Evolutionary conservation across 495 filamentous ascomycete species (phyloP).

Genomic region (Talaromyces ruber): DNA sequence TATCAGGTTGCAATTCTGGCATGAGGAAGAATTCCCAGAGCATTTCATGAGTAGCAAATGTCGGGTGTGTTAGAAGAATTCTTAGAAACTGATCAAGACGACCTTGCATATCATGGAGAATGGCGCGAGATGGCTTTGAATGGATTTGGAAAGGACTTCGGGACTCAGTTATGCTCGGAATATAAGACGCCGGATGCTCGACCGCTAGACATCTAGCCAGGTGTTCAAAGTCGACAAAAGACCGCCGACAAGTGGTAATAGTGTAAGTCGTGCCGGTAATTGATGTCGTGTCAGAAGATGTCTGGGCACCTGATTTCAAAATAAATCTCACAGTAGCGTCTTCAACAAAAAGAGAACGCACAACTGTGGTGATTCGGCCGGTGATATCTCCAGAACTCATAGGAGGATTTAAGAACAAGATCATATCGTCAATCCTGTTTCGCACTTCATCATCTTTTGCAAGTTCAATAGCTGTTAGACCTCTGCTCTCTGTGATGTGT

Average conservation of each 20-base stretch:
- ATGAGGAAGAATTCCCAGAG: conserved; percentile 99
- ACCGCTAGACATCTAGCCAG: conserved; percentile 77
- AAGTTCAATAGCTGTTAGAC: conserved; percentile 89
- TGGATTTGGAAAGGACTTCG: conserved; percentile 88
- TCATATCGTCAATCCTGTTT: conserved; percentile 90
- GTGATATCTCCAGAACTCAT: conserved; percentile 46
- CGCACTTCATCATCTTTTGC: conserved; percentile 98
- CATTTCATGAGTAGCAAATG: conserved; percentile 94
- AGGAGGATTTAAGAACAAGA: conserved; percentile 62
- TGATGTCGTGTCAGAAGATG: conserved; percentile 24
- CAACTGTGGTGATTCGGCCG: conserved; percentile 82
- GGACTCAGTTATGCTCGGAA: conserved; percentile 70
- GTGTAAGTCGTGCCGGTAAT: conserved; percentile 53
- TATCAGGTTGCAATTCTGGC: conserved; percentile 81
- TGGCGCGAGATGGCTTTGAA: conserved; percentile 78
- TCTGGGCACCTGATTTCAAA: conserved; percentile 82
- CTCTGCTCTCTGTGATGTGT: conserved; percentile 73
- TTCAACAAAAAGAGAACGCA: conserved; percentile 96
- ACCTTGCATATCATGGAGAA: conserved; percentile 80
- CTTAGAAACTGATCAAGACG: conserved; percentile 81
- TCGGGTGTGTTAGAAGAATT: conserved; percentile 79
- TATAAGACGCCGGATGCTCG: conserved; percentile 92
- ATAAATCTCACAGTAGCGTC: conserved; percentile 91
- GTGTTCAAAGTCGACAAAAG: conserved; percentile 83
- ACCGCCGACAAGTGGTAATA: conserved; percentile 90